These are phyloP conservation scores for Yamadazyma buinensis DNA, from an alignment of 1,139 yeast genomes.

Conservation along the genomic window DNA sequence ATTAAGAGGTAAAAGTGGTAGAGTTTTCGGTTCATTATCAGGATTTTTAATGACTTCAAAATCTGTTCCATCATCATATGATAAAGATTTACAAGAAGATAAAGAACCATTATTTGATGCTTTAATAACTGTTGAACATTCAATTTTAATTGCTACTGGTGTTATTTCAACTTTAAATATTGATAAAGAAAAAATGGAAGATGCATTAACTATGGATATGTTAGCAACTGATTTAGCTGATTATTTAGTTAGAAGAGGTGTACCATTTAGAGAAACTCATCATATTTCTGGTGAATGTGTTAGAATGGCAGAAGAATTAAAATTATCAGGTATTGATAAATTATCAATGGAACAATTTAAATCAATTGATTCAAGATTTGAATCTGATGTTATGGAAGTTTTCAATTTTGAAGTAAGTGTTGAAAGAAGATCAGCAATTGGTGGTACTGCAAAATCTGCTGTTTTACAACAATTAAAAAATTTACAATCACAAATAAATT, in stretches of 20 bases:
- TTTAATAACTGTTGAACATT: conserved; percentile 86
- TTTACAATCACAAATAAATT: conserved; percentile 20
- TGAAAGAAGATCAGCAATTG: conserved; percentile 93
- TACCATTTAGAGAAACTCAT: conserved; percentile 98
- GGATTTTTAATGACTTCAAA: conserved; percentile 96
- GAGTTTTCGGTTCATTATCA: conserved; percentile 91
- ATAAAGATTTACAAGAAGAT: conserved; percentile 98
- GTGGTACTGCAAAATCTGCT: conserved; percentile 96
- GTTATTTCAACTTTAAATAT: conserved; percentile 82
- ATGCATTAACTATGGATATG: conserved; percentile 97
- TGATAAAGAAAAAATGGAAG: conserved; percentile 71
- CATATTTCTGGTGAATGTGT: conserved; percentile 98
- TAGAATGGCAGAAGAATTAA: conserved; percentile 75
- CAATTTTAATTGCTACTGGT: conserved; percentile 91
- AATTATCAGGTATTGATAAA: conserved; percentile 77
- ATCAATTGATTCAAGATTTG: conserved; percentile 75
- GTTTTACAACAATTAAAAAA: conserved; percentile 65
- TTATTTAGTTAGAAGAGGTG: conserved; percentile 94
- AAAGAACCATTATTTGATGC: conserved; percentile 96
- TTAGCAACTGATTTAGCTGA: conserved; percentile 98
- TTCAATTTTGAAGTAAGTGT: conserved; percentile 92
- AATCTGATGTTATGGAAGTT: conserved; percentile 72
- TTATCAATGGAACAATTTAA: conserved; percentile 74
- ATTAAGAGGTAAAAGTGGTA: conserved; percentile 93
- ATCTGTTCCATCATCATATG: conserved; percentile 95